Evolutionary conservation across 1,139 yeast genomes (phyloP).

Genomic region (Pichia sp.): DNA sequence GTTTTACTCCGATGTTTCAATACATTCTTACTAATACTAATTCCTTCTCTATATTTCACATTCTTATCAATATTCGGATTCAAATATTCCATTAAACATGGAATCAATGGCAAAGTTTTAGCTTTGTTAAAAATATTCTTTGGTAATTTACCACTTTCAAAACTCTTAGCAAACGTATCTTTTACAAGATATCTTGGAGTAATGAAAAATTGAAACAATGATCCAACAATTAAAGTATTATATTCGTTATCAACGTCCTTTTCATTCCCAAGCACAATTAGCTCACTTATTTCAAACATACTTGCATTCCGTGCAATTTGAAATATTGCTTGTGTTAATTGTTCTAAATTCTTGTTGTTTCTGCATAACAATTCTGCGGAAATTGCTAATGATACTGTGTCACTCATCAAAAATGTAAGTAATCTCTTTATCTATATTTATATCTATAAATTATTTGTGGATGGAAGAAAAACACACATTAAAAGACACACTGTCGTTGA

Average conservation of each 20-base stretch:
- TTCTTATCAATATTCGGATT: slow-evolving; percentile 34
- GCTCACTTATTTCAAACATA: slow-evolving; percentile 62
- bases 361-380: slow-evolving; percentile 1
- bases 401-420: no score
- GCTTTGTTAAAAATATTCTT: slow-evolving; percentile 58
- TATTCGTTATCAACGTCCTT: slow-evolving; percentile 26
- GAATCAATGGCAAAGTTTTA: slow-evolving; percentile 59
- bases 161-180: slow-evolving; percentile 42
- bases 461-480: no score
- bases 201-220: slow-evolving; percentile 70
- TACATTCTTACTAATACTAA: slow-evolving; percentile 52
- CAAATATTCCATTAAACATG: slow-evolving; percentile 49
- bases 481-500: no score
- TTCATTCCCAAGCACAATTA: slow-evolving; percentile 47
- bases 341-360: slow-evolving; percentile 46
- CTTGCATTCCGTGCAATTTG: slow-evolving; percentile 76
- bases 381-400: slow-evolving; percentile 8
- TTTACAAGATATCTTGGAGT: slow-evolving; percentile 75
- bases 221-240: slow-evolving; percentile 51
- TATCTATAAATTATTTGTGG: no score
- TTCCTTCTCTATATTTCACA: slow-evolving; percentile 53
- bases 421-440: no score
- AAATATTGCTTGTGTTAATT: slow-evolving; percentile 65
- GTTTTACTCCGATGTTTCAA: slow-evolving; percentile 36
- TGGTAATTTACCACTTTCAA: slow-evolving; percentile 33